These are phyloP conservation scores for Candida cerambycidarum DNA, from an alignment of 805 yeast genomes.

Conservation along the genomic window DNA sequence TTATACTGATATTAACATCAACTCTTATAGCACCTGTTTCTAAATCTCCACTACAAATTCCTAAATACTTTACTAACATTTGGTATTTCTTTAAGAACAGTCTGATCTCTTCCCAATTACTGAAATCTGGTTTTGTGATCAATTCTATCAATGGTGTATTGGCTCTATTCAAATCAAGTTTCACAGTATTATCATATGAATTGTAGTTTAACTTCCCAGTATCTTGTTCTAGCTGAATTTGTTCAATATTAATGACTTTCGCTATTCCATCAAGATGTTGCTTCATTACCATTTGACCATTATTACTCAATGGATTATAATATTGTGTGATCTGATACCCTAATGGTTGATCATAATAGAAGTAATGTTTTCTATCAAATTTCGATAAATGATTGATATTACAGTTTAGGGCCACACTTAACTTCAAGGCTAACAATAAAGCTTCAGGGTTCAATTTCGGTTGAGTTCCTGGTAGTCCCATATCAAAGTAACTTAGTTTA, in stretches of 20 bases:
- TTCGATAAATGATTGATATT: constrained; percentile 54
- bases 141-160: constrained; percentile 86
- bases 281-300: constrained; percentile 56
- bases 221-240: constrained; percentile 92
- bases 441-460: constrained; percentile 80
- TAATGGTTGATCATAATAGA: constrained; percentile 93
- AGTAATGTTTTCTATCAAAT: constrained; percentile 94
- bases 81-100: constrained; percentile 83
- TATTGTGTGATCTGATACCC: constrained; percentile 96
- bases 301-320: constrained; percentile 71
- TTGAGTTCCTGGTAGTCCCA: constrained; percentile 89
- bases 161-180: constrained; percentile 80
- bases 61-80: constrained; percentile 61
- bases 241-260: constrained; percentile 62
- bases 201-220: constrained; percentile 78
- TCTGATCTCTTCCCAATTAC: constrained; percentile 61
- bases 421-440: constrained; percentile 62
- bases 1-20: constrained; percentile 88
- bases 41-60: constrained; percentile 83
- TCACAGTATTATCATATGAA: constrained; percentile 33
- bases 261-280: constrained; percentile 54
- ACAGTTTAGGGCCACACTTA: constrained; percentile 70
- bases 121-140: constrained; percentile 88
- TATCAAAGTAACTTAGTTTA: constrained; percentile 74
- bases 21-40: constrained; percentile 95